phyloP scores from a whole-genome alignment of 805 yeast genomes.

The Candida jianshihensis region DNA sequence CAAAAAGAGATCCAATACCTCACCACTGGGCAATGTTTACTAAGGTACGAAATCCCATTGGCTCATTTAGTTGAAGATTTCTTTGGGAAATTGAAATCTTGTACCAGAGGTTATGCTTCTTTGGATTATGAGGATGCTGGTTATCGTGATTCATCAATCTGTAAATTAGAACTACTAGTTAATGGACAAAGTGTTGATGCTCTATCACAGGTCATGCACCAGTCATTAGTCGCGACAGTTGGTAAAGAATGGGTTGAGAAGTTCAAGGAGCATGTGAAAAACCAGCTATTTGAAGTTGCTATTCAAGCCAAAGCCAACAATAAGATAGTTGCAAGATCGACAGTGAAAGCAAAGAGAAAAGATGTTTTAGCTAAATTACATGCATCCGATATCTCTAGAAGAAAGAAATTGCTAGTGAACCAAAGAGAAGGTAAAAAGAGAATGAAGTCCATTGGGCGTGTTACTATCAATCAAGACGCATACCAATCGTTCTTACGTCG shows the following conservation, averaged over 20 bases:
- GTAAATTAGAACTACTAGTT: slow-evolving; percentile 81
- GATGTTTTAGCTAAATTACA: slow-evolving; percentile 92
- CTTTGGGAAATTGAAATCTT: slow-evolving; percentile 86
- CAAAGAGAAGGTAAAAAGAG: slow-evolving; percentile 93
- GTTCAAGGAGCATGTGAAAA: slow-evolving; percentile 70
- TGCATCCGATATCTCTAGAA: slow-evolving; percentile 86
- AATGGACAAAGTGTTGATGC: slow-evolving; percentile 92
- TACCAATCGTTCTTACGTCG: slow-evolving; percentile 72
- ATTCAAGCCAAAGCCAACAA: slow-evolving; percentile 84
- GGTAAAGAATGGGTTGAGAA: slow-evolving; percentile 81
- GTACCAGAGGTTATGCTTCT: slow-evolving; percentile 89
- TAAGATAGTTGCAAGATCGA: slow-evolving; percentile 82
- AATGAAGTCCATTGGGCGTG: slow-evolving; percentile 73
- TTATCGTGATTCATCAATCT: slow-evolving; percentile 69
- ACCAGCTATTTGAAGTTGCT: slow-evolving; percentile 86
- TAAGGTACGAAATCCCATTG: slow-evolving; percentile 77
- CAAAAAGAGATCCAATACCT: slow-evolving; percentile 76
- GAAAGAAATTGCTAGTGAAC: slow-evolving; percentile 78
- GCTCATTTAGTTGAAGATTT: slow-evolving; percentile 92
- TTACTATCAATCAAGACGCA: slow-evolving; percentile 75
- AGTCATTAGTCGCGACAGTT: slow-evolving; percentile 59
- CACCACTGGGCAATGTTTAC: slow-evolving; percentile 71
- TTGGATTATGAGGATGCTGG: slow-evolving; percentile 94
- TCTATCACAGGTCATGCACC: slow-evolving; percentile 82
- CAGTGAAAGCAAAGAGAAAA: slow-evolving; percentile 87